A percentile compares a stretch with the other conserved stretches of the same genome.
Evolutionary conservation across 345 rosid species (phyloP).

Genomic region (Cardiospermum halicacabum): DNA sequence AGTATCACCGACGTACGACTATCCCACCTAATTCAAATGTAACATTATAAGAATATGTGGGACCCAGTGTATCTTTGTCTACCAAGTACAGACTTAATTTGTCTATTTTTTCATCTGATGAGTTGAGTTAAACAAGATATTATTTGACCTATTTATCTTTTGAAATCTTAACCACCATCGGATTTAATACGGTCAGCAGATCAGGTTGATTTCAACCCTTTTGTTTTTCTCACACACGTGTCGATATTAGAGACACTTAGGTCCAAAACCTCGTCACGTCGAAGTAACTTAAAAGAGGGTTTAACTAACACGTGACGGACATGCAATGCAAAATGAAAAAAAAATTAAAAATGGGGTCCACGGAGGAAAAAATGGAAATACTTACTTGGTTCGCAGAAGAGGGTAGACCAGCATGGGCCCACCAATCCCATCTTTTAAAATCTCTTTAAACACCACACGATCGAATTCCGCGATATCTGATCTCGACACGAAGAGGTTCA

Average conservation of each 20-base stretch:
- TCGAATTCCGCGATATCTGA: slow-evolving; percentile 53
- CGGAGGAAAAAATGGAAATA: background rate
- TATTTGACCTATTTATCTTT: slow-evolving; percentile 14
- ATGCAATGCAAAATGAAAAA: slow-evolving; percentile 10
- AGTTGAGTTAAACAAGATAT: too few species aligned
- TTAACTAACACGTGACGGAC: slow-evolving; percentile 35
- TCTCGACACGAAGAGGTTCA: slow-evolving; percentile 73
- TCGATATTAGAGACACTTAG: background rate
- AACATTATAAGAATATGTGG: too few species aligned
- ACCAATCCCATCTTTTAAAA: slow-evolving; percentile 65
- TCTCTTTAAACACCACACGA: slow-evolving; percentile 56
- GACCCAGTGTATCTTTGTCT: slow-evolving; percentile 47
- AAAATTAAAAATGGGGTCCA: slow-evolving; percentile 6
- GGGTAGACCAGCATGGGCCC: slow-evolving; percentile 97
- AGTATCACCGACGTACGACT: slow-evolving; percentile 52
- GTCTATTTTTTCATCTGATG: slow-evolving; percentile 19
- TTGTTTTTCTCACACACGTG: slow-evolving; percentile 13
- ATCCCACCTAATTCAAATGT: slow-evolving; percentile 55
- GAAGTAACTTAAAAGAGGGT: background rate
- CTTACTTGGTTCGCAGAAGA: slow-evolving; percentile 75
- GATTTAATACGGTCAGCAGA: slow-evolving; percentile 6
- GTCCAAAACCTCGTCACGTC: slow-evolving; percentile 27
- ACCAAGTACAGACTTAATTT: background rate
- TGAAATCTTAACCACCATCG: slow-evolving; percentile 22
- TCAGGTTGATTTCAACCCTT: background rate